Conservation (phyloP, 257 asterid species). For the Capsicum baccatum region DNA sequence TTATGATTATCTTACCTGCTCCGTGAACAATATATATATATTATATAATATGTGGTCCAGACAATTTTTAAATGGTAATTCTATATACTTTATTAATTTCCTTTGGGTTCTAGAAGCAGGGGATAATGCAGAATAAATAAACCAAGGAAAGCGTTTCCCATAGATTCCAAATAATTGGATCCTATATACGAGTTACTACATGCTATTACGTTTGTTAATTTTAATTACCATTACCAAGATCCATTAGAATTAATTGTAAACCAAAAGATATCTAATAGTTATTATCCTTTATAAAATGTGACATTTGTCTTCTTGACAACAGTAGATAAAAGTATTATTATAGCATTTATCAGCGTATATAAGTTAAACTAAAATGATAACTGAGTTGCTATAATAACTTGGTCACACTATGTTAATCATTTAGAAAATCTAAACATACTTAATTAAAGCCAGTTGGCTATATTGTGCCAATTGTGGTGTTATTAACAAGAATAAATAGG, state of each 20-base stretch:
- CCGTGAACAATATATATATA: not conserved
- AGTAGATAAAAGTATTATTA: too few relatives aligned
- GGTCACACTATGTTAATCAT: not conserved
- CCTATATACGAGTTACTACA: too few relatives aligned
- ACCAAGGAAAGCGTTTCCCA: too few relatives aligned
- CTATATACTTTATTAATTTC: not conserved
- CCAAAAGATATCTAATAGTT: not conserved
- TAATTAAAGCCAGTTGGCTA: not conserved
- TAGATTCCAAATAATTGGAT: too few relatives aligned
- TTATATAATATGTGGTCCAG: not conserved
- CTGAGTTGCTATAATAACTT: not conserved
- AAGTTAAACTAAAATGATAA: not conserved
- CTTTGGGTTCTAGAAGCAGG: not conserved
- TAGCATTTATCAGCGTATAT: too few relatives aligned
- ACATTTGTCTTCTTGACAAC: not conserved
- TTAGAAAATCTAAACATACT: not conserved
- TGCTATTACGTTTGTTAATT: too few relatives aligned
- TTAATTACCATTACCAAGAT: too few relatives aligned
- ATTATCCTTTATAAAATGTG: not conserved
- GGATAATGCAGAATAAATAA: not conserved
- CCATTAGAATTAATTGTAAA: too few relatives aligned
- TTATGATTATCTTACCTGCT: slow-evolving; percentile 26
- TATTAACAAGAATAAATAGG: not conserved
- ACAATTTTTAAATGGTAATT: not conserved
- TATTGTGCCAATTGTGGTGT: not conserved